These are phyloP conservation scores for Chenopodium suecicum DNA, from an alignment of 148 eudicot species.

Conservation along the genomic window DNA sequence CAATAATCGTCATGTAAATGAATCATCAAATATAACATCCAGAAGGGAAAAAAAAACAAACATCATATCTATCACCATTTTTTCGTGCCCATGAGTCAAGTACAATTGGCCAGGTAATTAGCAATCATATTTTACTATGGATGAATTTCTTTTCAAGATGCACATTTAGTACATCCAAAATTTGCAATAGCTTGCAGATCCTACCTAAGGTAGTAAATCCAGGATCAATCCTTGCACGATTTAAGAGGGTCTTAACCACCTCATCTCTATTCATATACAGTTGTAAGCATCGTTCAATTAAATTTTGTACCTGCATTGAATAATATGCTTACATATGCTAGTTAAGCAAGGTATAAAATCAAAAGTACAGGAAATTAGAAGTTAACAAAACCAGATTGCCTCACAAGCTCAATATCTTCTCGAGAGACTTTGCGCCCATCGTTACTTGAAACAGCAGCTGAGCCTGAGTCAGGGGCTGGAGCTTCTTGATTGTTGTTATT, in stretches of 20 bases:
- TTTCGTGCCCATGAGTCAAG: neutral
- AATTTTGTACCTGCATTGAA: constrained; percentile 78
- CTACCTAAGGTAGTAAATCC: constrained; percentile 91
- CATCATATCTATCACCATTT: neutral
- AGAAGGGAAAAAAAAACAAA: neutral
- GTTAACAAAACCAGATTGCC: constrained; percentile 23
- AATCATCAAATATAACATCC: neutral
- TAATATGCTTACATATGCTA: constrained; percentile 10
- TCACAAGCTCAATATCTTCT: constrained; percentile 98
- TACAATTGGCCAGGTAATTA: neutral
- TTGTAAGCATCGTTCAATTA: constrained; percentile 89
- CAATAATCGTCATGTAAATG: neutral
- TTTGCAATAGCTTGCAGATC: constrained; percentile 18
- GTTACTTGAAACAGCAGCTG: constrained; percentile 79
- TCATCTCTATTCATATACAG: constrained; percentile 92
- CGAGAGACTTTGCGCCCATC: constrained; percentile 91
- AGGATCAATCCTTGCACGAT: constrained; percentile 93
- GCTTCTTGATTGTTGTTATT: constrained; percentile 55
- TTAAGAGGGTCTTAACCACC: constrained; percentile 87
- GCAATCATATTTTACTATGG: constrained; percentile 1
- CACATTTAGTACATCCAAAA: neutral
- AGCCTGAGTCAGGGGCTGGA: constrained; percentile 78
- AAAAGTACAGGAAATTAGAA: neutral
- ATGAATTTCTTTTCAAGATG: neutral
- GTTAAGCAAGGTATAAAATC: neutral